phyloP scores from a whole-genome alignment of 345 rosid genomes.

The Trapa bicornis region DNA sequence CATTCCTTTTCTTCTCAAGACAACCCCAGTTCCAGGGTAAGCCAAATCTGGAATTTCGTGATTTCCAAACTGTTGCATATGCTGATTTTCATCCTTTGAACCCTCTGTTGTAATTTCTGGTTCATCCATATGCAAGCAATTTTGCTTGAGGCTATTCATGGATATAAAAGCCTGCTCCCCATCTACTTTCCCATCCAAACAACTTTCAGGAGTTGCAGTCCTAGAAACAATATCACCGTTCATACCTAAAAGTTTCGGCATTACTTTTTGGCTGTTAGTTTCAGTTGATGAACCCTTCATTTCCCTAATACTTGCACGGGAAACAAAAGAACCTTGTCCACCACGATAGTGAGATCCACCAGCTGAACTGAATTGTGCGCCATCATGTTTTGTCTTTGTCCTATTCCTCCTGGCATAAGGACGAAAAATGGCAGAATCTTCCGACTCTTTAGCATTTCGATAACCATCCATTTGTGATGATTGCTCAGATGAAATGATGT shows the following conservation, averaged over 20 bases:
- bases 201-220: constrained; percentile 28
- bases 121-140: constrained; percentile 24
- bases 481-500: constrained; percentile 44
- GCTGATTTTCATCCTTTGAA: constrained; percentile 22
- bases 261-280: constrained; percentile 46
- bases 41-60: constrained; percentile 21
- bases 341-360: constrained; percentile 62
- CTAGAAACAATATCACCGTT: constrained; percentile 48
- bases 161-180: constrained; percentile 28
- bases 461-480: constrained; percentile 52
- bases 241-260: constrained; percentile 30
- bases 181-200: constrained; percentile 33
- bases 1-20: constrained; percentile 28
- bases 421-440: constrained; percentile 95
- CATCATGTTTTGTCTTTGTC: constrained; percentile 74
- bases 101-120: constrained; percentile 19
- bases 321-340: constrained; percentile 51
- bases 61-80: constrained; percentile 21
- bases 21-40: constrained; percentile 27
- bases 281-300: constrained; percentile 41
- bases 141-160: constrained; percentile 22
- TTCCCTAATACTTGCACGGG: constrained; percentile 45
- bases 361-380: constrained; percentile 62
- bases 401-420: constrained; percentile 96
- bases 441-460: constrained; percentile 70